Evolutionary conservation across 371 early-diverging fungal genomes (phyloP).

Genomic region (Rhizomucor pusillus): DNA sequence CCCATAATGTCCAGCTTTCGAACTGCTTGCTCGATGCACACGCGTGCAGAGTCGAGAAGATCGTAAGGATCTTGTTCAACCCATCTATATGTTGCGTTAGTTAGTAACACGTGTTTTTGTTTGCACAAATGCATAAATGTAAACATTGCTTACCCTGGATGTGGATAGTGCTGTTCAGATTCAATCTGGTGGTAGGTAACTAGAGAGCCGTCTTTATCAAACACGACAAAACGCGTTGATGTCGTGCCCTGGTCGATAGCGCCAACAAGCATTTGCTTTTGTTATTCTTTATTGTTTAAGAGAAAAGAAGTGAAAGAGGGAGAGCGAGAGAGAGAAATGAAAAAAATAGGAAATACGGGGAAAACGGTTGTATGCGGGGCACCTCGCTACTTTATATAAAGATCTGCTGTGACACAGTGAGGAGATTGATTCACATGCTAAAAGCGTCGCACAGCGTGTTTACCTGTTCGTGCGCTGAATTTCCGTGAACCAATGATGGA

Average conservation of each 20-base stretch:
- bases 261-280: slow-evolving; percentile 63
- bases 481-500: no score
- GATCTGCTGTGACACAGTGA: not conserved
- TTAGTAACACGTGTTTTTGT: not conserved
- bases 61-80: slow-evolving; percentile 85
- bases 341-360: not conserved
- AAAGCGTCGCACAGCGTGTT: no score
- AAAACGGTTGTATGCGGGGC: slow-evolving; percentile 4
- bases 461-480: no score
- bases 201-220: slow-evolving; percentile 71
- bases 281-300: slow-evolving; percentile 1
- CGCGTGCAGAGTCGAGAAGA: slow-evolving; percentile 67
- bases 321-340: not conserved
- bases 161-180: slow-evolving; percentile 72
- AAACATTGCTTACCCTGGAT: slow-evolving; percentile 64
- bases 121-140: not conserved
- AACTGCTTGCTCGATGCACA: slow-evolving; percentile 67
- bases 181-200: slow-evolving; percentile 78
- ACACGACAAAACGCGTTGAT: slow-evolving; percentile 87
- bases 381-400: not conserved
- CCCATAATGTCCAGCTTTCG: slow-evolving; percentile 63
- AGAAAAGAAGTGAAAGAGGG: not conserved
- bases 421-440: not conserved
- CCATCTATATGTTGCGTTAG: slow-evolving; percentile 62
- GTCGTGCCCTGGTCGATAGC: slow-evolving; percentile 95